phyloP scores from a whole-genome alignment of 208 protist species.

The Phytomonas francai region DNA sequence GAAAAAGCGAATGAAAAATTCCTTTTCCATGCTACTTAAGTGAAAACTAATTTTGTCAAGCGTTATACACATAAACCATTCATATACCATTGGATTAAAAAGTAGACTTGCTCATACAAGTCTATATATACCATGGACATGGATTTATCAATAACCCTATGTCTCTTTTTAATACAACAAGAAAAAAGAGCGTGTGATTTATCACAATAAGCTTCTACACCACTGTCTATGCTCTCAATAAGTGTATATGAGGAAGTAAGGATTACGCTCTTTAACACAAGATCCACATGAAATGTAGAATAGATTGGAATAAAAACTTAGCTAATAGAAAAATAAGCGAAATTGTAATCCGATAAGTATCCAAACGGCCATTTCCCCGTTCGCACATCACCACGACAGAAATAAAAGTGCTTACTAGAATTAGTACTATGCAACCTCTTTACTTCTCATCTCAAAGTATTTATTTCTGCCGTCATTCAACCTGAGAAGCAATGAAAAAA shows the following conservation, averaged over 20 bases:
- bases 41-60: background rate
- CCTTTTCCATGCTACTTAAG: background rate
- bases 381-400: background rate
- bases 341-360: background rate
- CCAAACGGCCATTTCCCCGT: background rate
- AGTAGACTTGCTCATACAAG: background rate
- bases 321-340: background rate
- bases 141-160: background rate
- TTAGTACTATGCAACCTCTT: background rate
- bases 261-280: no score
- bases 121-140: background rate
- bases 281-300: no score
- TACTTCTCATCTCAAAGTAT: background rate
- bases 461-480: background rate
- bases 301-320: no score
- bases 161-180: background rate
- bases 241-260: background rate
- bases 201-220: background rate
- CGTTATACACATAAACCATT: background rate
- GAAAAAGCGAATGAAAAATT: background rate
- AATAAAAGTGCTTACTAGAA: background rate
- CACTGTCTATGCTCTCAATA: background rate
- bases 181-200: background rate
- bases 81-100: background rate
- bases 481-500: slow-evolving; percentile 11